Base-by-base conservation (phyloP, 768 basidiomycete species). In the Dioszegia hungarica region DNA sequence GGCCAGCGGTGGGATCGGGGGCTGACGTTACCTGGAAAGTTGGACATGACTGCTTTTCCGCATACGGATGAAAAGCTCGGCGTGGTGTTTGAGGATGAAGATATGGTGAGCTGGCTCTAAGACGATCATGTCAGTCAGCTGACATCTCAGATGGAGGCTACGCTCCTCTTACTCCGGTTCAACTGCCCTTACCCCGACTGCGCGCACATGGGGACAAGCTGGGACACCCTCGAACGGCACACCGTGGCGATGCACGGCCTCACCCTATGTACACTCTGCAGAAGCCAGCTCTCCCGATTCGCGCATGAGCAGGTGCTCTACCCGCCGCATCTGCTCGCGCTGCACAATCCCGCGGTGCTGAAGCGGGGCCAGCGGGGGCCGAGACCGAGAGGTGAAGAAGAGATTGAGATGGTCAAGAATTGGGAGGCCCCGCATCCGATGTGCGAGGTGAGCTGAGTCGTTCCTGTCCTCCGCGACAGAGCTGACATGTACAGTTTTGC, bases 251-350 rank as follows among this genome's bases (percentile, higher is more conserved):
- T 79, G 3, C 94, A 99, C 70, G 84, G 82, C 9, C 83, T 85
- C 49, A 75, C 88, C 17, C 82, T 97, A 77, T 99, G 94, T 66
- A 89, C 90, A 63, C 73, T 99, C 1, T 99, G 95, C 72, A 85
- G 91, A 54, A 81, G 85, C 48, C 82, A 81, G 74, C 93, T 97
- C 78, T 95, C 95, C 66, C 87, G 98, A 36, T 99, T 99, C 74
- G 81, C 89, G 1, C 93, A 99, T 76, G 94, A 99, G 75, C 94
- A 97, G 69, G 83, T 85, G 1, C 74, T 95, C 25, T 99, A 94
- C 72, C 80, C 85, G 1, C 80, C 82, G 5, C 77, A 81, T 73
- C 59, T 85, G 68, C 78, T 94, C 3, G 79, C 82, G 6, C 57
- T 83, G 3, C 92, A 97, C 73, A 79, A 94, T 4, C 92, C 92